A percentile compares a stretch with the other conserved stretches of the same genome.
phyloP scores from a whole-genome alignment of 169 alveolate genomes.

The Babesia sp. region DNA sequence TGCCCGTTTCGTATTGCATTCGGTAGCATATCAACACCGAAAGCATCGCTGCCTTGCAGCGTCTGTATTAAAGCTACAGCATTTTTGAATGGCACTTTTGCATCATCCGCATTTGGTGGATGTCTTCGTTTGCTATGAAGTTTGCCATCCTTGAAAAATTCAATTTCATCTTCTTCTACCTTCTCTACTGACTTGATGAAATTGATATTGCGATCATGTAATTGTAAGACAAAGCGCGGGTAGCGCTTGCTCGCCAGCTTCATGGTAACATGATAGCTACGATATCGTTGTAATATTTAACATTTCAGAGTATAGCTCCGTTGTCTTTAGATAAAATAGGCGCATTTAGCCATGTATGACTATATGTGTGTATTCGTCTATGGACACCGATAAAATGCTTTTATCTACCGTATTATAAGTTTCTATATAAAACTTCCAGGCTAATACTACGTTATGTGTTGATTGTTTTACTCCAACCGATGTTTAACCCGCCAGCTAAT shows the following conservation, averaged over 20 bases:
- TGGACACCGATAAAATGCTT: no score
- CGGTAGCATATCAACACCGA: constrained; percentile 57
- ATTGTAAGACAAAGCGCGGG: constrained; percentile 32
- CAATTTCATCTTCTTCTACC: neutral
- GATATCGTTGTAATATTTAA: no score
- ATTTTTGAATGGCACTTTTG: neutral
- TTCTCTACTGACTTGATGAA: constrained; percentile 21
- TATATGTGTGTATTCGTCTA: no score
- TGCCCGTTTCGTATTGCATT: constrained; percentile 33
- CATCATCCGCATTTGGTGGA: neutral
- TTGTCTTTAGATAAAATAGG: no score
- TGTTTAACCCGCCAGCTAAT: no score
- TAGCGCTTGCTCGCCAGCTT: neutral
- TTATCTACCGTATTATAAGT: no score
- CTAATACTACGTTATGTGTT: no score
- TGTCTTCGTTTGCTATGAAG: constrained; percentile 1
- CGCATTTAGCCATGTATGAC: no score
- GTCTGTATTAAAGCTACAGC: constrained; percentile 21
- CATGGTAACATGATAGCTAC: neutral
- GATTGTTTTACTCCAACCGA: no score
- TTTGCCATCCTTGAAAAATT: constrained; percentile 19
- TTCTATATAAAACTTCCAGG: no score
- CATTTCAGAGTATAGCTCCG: no score
- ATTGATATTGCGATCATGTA: constrained; percentile 46
- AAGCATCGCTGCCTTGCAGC: constrained; percentile 33